Evolutionary conservation across 371 early-diverging fungal species (phyloP), one percentile per base, ranked within the genome.

Genomic region (Saksenaea oblongispora): DNA sequence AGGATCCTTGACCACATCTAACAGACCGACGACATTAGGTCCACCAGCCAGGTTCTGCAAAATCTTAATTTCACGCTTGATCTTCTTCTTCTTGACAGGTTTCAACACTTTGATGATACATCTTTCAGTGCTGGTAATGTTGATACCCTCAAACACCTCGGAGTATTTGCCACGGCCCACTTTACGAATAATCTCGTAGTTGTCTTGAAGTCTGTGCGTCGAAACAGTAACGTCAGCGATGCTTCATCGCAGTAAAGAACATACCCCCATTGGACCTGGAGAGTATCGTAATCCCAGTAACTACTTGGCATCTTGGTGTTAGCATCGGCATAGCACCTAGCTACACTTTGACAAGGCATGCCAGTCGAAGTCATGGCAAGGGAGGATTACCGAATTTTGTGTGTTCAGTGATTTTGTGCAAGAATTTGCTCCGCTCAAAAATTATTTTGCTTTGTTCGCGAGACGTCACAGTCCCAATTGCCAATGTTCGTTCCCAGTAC

Each of bases 151-250:
- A 84, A 99, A 99, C 14, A 99, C 99, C 76, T 99, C 99, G 3
- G 98, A 98, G 87, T 99, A 99, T 84, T 99, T 99, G 62, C 99
- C 99, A 58, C 98, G 92, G 36, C 99, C 99, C 41, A 99, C 87
- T 81, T 96, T 97, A 59, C 94, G 89, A 35, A 95, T 85, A 65
- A 99, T 97, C 80, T 96, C 96, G 75, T 99, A 99, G 75, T 95
- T 93, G 62, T 97, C 97, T 79, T 95, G 97, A 53, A 79, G 81
- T 54, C 94, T 93, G 78, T 11, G 24, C 2, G 39, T 54, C 31
- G 22, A 54, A 14, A 31, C 54, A 15, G 28, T 9, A 24, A 17
- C 17, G n/a, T 56, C 31, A 56, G 56, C n/a, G 26, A 28, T 17
- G 22, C 22, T 22, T 22, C 5, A 10, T 47, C 22, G 24, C 22